Percentiles rank a stretch among this genome's conserved stretches.
Conservation (phyloP, 2,329 filamentous ascomycete species). For the Orbilia brochopaga region DNA sequence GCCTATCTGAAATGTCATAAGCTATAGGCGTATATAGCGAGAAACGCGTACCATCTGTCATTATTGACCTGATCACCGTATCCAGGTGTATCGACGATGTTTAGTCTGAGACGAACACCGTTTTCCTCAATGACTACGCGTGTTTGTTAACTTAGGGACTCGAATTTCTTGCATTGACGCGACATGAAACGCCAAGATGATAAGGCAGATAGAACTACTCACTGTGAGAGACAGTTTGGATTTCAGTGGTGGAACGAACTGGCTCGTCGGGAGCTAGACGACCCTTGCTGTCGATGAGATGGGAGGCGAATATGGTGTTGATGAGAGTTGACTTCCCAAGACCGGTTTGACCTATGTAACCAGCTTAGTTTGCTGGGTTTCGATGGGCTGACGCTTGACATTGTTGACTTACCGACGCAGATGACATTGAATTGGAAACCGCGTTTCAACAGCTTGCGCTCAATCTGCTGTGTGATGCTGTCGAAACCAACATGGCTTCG, state of each 20-base stretch:
- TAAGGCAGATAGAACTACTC: conserved; percentile 45
- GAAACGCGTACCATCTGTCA: conserved; percentile 75
- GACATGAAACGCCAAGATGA: not conserved
- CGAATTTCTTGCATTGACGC: not conserved
- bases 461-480: conserved; percentile 99
- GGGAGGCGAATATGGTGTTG: conserved; percentile 99
- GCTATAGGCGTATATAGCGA: not conserved
- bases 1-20: conserved; percentile 1
- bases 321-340: conserved; percentile 98
- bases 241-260: conserved; percentile 94
- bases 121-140: conserved; percentile 89
- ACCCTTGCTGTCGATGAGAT: conserved; percentile 98
- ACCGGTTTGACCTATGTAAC: conserved; percentile 82
- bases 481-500: conserved; percentile 99
- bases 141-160: not conserved
- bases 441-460: conserved; percentile 99
- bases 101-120: conserved; percentile 92
- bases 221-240: conserved; percentile 93
- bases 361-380: not conserved
- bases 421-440: conserved; percentile 99
- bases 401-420: conserved; percentile 83
- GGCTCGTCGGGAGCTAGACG: conserved; percentile 89
- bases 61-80: conserved; percentile 99
- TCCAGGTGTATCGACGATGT: conserved; percentile 98
- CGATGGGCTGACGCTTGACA: not conserved